Evolutionary conservation across 305 asterid species (phyloP), one percentile per base, ranked within the genome.

Genomic region (Fraxinus paxiana): DNA sequence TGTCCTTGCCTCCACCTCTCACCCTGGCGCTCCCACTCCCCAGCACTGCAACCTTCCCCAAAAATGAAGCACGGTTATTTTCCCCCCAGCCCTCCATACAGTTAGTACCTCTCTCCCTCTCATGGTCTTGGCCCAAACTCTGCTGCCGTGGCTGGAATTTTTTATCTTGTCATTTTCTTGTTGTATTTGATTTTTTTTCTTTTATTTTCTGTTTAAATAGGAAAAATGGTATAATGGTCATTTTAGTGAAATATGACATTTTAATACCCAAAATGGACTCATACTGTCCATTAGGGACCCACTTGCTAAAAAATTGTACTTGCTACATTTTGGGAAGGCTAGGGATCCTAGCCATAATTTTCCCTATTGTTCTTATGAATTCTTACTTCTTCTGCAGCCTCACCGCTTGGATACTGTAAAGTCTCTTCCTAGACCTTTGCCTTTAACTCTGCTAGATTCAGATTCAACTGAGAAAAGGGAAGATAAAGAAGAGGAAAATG

Each of bases 361-460:
- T 79, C 56, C 61, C 38, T 7, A 30, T 54, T 26, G 69, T 77
- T 10, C 7, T 26, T 84, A 35, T 76, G 61, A 73, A 77, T 73
- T 72, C 78, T 82, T 56, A 48, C 79, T 77, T 87, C 17, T 77
- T 73, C 86, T 79, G 91, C 92, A 89, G 98, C 90, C 89, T 20
- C 92, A 86, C 78, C 83, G 88, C 85, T 67, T 84, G 84, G 97
- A 93, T 85, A 33, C 87, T 37, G 90, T 81, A 65, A 91, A 85
- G 88, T 85, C 96, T 85, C 97, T 93, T 89, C 98, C 99, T 34
- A 92, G 88, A 83, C 99, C 98, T 56, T 87, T 89, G 86, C 91
- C 98, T 13, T 84, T 88, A 78, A 88, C 92, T 79, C 85, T 87
- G 67, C 88, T 84, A 86, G 88, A 85, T 78, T 83, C 74, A 26